phyloP scores from a whole-genome alignment of 75 land plant genomes.

The Picea sitchensis region DNA sequence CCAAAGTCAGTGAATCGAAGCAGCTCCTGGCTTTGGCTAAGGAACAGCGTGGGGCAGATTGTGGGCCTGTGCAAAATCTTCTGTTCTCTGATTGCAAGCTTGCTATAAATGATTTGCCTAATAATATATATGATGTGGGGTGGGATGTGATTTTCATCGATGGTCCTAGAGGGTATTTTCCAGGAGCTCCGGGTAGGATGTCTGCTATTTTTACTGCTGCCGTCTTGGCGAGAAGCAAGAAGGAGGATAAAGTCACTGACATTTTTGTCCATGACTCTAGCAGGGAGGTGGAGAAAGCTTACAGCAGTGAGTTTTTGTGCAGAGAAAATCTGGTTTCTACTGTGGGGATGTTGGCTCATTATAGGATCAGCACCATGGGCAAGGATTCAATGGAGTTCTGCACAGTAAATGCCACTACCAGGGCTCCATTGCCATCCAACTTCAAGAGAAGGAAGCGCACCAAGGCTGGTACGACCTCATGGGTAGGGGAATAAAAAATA shows the following conservation, averaged over 20 bases:
- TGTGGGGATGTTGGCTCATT: conserved; percentile 43
- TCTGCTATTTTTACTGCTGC: conserved; percentile 70
- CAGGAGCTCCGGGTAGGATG: conserved; percentile 69
- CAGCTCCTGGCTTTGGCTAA: conserved; percentile 26
- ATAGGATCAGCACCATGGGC: conserved; percentile 20
- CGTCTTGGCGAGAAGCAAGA: conserved; percentile 60
- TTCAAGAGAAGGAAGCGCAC: background rate
- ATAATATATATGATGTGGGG: conserved; percentile 45
- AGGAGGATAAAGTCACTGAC: conserved; percentile 28
- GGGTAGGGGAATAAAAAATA: background rate
- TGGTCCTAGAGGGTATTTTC: conserved; percentile 63
- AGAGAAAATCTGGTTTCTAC: conserved; percentile 39
- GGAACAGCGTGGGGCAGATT: conserved; percentile 16
- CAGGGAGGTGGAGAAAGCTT: conserved; percentile 60
- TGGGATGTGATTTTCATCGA: conserved; percentile 84
- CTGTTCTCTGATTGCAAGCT: conserved; percentile 65
- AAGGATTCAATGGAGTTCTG: conserved; percentile 5
- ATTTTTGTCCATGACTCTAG: conserved; percentile 70
- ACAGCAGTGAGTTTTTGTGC: conserved; percentile 68
- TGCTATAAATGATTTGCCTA: conserved; percentile 68
- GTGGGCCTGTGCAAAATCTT: conserved; percentile 69
- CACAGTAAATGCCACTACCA: background rate
- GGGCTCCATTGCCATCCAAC: conserved; percentile 1
- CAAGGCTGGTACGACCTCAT: background rate
- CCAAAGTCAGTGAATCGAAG: conserved; percentile 36